Evolutionary conservation across 2,329 filamentous ascomycete species (phyloP).

Genomic region (Pseudocercospora eumusae): DNA sequence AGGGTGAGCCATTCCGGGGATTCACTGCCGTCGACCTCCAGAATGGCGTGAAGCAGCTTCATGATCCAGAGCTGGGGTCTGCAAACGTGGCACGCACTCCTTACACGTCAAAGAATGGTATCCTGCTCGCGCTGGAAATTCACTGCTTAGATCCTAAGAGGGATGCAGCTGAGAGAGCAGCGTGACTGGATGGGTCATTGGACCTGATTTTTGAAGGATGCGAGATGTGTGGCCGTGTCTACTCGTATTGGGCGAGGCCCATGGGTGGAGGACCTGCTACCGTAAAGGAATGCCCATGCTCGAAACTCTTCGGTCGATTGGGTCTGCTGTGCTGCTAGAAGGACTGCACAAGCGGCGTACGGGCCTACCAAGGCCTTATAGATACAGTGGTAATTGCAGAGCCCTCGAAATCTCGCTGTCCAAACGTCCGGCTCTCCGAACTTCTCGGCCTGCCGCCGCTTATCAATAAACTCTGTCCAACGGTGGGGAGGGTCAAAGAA

Average conservation of each 20-base stretch:
- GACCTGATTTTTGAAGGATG: conserved; percentile 21
- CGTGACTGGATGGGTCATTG: conserved; percentile 22
- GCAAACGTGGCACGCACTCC: conserved; percentile 35
- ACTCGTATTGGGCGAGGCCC: conserved; percentile 13
- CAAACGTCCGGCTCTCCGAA: conserved; percentile 28
- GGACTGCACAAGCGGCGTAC: background rate
- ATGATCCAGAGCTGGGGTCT: conserved; percentile 32
- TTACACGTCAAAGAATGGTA: conserved; percentile 32
- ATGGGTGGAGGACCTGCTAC: conserved; percentile 8
- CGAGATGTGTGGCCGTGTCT: conserved; percentile 16
- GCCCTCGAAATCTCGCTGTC: conserved; percentile 14
- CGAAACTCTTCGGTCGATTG: conserved; percentile 13
- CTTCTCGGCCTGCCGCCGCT: conserved; percentile 36
- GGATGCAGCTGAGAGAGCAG: conserved; percentile 19
- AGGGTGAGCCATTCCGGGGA: conserved; percentile 33
- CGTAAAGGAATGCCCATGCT: conserved; percentile 17
- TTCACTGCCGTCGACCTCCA: conserved; percentile 36
- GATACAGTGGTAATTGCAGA: background rate
- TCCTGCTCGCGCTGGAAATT: conserved; percentile 28
- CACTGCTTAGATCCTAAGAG: conserved; percentile 28
- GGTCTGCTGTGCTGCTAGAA: conserved; percentile 21
- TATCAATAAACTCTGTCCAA: conserved; percentile 31
- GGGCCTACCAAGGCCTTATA: background rate
- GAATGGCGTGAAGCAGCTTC: conserved; percentile 24
- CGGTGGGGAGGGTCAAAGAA: too few species aligned